Conservation (phyloP, 495 filamentous ascomycete species). For the Aspergillus affinis region DNA sequence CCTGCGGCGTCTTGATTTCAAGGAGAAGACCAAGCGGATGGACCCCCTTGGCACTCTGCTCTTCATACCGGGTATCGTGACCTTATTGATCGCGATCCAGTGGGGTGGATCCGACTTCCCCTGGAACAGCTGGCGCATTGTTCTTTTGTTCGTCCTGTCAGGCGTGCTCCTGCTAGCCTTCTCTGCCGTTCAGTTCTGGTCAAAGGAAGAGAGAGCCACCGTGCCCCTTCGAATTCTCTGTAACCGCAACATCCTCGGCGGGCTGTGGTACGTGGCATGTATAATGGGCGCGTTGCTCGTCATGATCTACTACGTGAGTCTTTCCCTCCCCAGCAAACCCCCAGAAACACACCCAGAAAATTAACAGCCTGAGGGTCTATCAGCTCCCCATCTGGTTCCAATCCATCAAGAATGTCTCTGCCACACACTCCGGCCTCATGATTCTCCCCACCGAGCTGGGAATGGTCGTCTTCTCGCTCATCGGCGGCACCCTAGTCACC, state of each 20-base stretch:
- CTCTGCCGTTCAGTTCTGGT: conserved; percentile 25
- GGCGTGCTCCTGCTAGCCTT: conserved; percentile 25
- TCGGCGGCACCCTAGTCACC: conserved; percentile 12
- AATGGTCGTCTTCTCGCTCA: conserved; percentile 18
- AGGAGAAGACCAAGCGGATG: not conserved
- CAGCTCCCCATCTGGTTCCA: conserved; percentile 41
- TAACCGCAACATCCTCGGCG: conserved; percentile 25
- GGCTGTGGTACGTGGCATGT: conserved; percentile 14
- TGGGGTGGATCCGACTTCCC: conserved; percentile 43
- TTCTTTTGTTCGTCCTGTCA: conserved; percentile 36
- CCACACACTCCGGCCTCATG: conserved; percentile 31
- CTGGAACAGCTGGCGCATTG: conserved; percentile 37
- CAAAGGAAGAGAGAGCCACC: conserved; percentile 27
- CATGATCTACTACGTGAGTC: conserved; percentile 50
- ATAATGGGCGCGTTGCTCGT: conserved; percentile 12
- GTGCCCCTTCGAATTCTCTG: conserved; percentile 33
- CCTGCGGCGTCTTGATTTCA: not conserved
- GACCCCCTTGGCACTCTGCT: not conserved
- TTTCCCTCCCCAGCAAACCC: not conserved
- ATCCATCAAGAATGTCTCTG: conserved; percentile 27
- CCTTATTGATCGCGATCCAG: conserved; percentile 42
- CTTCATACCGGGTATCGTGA: conserved; percentile 25
- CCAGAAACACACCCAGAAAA: not conserved
- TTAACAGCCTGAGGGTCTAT: not conserved
- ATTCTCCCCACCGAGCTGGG: conserved; percentile 31